Evolutionary conservation across 495 filamentous ascomycete species (phyloP).

Genomic region (Aspergillus biplanus): DNA sequence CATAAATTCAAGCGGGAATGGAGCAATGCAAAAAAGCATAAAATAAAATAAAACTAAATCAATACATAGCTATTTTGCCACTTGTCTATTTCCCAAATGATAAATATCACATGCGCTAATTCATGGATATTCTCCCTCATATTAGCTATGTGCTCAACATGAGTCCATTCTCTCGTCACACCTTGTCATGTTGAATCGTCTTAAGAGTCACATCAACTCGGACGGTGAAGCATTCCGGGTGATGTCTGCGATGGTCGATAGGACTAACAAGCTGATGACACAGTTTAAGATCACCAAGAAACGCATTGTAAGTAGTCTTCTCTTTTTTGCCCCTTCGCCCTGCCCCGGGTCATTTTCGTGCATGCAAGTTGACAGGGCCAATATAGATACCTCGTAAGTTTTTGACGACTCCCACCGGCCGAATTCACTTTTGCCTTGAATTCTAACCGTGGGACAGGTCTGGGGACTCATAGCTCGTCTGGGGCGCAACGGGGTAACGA

Average conservation of each 20-base stretch:
- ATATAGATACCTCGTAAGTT: constrained; percentile 6
- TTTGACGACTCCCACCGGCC: not conserved
- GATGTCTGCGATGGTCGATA: constrained; percentile 41
- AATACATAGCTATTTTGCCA: too few relatives aligned
- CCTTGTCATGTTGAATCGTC: constrained; percentile 35
- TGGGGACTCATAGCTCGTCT: not conserved
- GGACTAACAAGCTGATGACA: constrained; percentile 39
- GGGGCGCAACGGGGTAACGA: not conserved
- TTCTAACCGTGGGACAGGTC: not conserved
- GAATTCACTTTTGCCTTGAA: not conserved
- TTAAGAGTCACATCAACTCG: constrained; percentile 27
- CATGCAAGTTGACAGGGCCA: not conserved
- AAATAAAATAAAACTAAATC: too few relatives aligned
- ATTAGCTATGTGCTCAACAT: constrained; percentile 42
- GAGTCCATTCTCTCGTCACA: constrained; percentile 41
- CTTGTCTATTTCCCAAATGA: too few relatives aligned
- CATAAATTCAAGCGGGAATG: too few relatives aligned
- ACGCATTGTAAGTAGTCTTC: constrained; percentile 35
- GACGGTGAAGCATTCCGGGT: constrained; percentile 32
- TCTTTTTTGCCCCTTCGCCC: not conserved
- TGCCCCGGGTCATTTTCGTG: not conserved
- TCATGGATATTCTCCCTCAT: too few relatives aligned
- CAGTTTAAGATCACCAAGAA: constrained; percentile 40
- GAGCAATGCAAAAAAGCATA: too few relatives aligned
- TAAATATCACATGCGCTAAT: too few relatives aligned